Evolutionary conservation across 2,329 filamentous ascomycete genomes (phyloP), one percentile per base, ranked within the genome.

Genomic region (Pseudophaeomoniella oleicola): DNA sequence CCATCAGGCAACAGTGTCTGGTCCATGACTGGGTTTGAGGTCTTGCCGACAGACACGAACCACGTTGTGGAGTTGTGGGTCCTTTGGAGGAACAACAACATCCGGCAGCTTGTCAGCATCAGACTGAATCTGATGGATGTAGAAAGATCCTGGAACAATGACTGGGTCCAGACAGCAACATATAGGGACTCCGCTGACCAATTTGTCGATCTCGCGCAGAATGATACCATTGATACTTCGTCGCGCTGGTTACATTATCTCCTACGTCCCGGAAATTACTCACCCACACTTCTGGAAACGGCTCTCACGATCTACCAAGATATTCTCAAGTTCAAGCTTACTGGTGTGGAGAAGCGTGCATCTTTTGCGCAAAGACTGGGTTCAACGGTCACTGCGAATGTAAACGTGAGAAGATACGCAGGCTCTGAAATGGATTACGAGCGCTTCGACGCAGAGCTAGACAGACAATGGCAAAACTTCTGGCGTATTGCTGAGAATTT

Each of bases 231-330:
- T 18, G 79, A 87, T 55, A 66, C 76, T 4, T 79, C 78, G 0
- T 84, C 94, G 48, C 81, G 81, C 53, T 98, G 90, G 90, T 63
- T 94, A 5, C 69, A 81, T 17, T 81, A 81, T 45, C 75, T 98
- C 39, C 71, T 96, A 48, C 77, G 75, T 40, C 88, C 90, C 2
- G 85, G 84, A 12, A 75, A 81, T 37, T 96, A 92, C 52, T 81
- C 82, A 0, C 70, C 68, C 19, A 69, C 82, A 5, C 87, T 84
- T 0, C 65, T 98, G 11, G 84, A 94, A 54, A 84, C 85, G 12
- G 83, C 87, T 1, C 63, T 96, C 19, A 67, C 72, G 16, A 81
- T 93, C 39, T 94, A 92, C 50, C 78, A 84, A 53, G 75, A 78
- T 45, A 81, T 66, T 3, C 53, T 70, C 9, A 35, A 46, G 3